phyloP scores from a whole-genome alignment of 352 stramenopile genomes.

The Phytopythium litorale region DNA sequence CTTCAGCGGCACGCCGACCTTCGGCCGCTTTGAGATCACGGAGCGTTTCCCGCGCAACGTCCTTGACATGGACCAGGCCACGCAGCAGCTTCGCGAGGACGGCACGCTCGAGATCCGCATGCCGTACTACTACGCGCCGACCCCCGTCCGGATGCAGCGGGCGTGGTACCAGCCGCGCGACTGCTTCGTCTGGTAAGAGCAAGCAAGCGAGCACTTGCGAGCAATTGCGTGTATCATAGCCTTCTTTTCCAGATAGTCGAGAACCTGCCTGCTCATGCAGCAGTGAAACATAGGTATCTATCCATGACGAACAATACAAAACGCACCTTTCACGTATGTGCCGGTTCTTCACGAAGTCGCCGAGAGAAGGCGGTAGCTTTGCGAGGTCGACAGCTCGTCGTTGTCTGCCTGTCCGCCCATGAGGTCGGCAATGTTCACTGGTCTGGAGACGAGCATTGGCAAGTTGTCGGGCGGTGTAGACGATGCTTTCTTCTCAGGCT shows the following conservation, averaged over 20 bases:
- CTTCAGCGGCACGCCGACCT: constrained; percentile 49
- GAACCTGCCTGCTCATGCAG: background rate
- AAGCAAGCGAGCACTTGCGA: background rate
- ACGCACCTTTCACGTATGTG: background rate
- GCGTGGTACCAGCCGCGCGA: constrained; percentile 32
- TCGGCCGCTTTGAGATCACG: constrained; percentile 62
- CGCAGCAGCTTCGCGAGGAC: constrained; percentile 40
- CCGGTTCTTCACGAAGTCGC: background rate
- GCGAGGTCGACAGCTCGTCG: constrained; percentile 5
- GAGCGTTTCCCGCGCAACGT: constrained; percentile 43
- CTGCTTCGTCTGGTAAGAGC: constrained; percentile 33
- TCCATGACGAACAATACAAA: background rate
- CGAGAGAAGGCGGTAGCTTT: constrained; percentile 1
- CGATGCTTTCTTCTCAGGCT: background rate
- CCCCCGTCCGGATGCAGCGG: constrained; percentile 23
- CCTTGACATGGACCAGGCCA: constrained; percentile 49
- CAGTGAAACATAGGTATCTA: background rate
- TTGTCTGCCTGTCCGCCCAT: background rate
- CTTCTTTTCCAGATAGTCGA: background rate
- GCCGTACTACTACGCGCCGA: constrained; percentile 37
- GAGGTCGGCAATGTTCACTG: background rate
- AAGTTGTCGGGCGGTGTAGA: background rate
- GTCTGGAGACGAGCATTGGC: background rate
- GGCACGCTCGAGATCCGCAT: constrained; percentile 55
- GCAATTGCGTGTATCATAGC: constrained; percentile 6